These are phyloP conservation scores for Sequoiadendron giganteum DNA, from an alignment of 75 land plant species.

Conservation along the genomic window DNA sequence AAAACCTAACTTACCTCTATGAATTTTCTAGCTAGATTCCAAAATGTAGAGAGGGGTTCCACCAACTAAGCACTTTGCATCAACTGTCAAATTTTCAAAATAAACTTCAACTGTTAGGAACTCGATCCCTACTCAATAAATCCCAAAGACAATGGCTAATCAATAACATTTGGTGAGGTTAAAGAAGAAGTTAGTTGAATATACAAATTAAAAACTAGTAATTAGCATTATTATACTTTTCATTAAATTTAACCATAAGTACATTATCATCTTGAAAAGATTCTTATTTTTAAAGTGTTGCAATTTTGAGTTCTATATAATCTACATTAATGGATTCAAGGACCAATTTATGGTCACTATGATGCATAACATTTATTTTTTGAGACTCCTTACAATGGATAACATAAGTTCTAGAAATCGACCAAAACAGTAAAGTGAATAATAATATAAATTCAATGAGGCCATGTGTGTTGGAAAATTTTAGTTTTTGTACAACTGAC, in stretches of 20 bases:
- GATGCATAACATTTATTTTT: no score
- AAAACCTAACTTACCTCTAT: constrained; percentile 29
- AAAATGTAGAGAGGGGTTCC: constrained; percentile 59
- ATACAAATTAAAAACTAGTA: neutral
- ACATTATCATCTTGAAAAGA: neutral
- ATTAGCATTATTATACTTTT: no score
- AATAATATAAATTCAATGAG: no score
- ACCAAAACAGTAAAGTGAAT: no score
- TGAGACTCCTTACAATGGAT: no score
- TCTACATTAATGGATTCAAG: neutral
- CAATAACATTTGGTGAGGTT: neutral
- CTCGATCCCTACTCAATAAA: constrained; percentile 60
- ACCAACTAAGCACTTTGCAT: constrained; percentile 66
- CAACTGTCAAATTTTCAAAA: constrained; percentile 56
- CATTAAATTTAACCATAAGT: neutral
- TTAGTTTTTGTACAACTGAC: no score
- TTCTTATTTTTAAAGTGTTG: neutral
- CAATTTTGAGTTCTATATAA: neutral
- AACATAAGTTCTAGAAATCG: no score
- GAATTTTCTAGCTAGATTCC: constrained; percentile 47
- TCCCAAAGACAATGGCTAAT: no score
- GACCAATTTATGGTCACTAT: neutral
- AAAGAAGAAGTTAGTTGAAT: neutral
- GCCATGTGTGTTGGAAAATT: no score
- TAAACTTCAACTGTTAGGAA: constrained; percentile 76